Percentiles rank a stretch among this genome's conserved stretches.
Conservation (phyloP, 306 rosid species). For the Crotalaria pallida region DNA sequence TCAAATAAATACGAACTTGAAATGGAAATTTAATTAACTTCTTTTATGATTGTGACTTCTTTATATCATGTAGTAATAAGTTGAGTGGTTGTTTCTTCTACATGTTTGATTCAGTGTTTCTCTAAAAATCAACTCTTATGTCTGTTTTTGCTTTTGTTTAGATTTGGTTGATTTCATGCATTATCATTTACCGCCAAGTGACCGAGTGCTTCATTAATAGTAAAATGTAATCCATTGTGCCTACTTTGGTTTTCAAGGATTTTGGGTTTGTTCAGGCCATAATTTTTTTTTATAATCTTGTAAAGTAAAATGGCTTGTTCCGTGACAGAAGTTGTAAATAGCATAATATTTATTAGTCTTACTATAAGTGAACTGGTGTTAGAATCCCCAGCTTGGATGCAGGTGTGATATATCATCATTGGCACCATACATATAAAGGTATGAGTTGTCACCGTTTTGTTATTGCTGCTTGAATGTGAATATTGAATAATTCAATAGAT, state of each 20-base stretch:
- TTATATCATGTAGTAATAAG: neutral
- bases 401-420: constrained; percentile 1
- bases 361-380: neutral
- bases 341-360: neutral
- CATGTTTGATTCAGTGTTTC: neutral
- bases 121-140: neutral
- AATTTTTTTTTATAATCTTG: neutral
- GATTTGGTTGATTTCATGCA: no score
- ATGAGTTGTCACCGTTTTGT: neutral
- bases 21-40: no score
- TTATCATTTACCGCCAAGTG: neutral
- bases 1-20: no score
- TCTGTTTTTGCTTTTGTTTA: neutral
- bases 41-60: neutral
- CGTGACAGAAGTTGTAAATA: neutral
- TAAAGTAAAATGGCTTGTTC: constrained; percentile 1
- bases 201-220: neutral
- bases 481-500: neutral
- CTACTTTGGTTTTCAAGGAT: constrained; percentile 1
- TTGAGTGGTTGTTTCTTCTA: no score
- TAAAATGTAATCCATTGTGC: constrained; percentile 1
- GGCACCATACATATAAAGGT: constrained; percentile 1
- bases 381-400: constrained; percentile 20
- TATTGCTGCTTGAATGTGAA: constrained; percentile 7
- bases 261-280: constrained; percentile 4